Evolutionary conservation across 1,284 basidiomycete genomes (phyloP).

Genomic region (Cryptococcus sp.): DNA sequence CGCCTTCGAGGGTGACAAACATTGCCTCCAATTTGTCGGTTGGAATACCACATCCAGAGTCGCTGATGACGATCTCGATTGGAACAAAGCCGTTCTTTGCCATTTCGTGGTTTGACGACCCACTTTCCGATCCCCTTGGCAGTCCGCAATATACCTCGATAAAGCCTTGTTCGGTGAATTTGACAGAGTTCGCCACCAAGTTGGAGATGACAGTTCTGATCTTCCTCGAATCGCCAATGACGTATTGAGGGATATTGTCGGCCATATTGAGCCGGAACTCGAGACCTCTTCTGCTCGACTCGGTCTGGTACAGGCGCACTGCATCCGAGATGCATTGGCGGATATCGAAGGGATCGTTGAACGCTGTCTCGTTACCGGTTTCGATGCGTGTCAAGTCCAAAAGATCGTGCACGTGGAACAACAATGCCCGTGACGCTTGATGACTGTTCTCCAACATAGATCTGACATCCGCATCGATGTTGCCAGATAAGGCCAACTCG

Average conservation of each 20-base stretch:
- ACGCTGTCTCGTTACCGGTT: slow-evolving; percentile 74
- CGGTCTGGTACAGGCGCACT: slow-evolving; percentile 61
- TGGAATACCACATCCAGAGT: slow-evolving; percentile 77
- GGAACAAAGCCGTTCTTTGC: slow-evolving; percentile 52
- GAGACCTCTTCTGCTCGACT: slow-evolving; percentile 69
- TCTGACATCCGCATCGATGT: slow-evolving; percentile 73
- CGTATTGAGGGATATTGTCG: slow-evolving; percentile 60
- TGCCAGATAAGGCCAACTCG: slow-evolving; percentile 79
- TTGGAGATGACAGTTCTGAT: slow-evolving; percentile 80
- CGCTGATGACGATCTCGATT: slow-evolving; percentile 72
- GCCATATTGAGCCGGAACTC: slow-evolving; percentile 64
- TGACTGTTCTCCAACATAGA: slow-evolving; percentile 78
- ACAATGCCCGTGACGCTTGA: slow-evolving; percentile 74
- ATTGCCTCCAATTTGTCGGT: slow-evolving; percentile 73
- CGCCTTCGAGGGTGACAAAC: slow-evolving; percentile 83
- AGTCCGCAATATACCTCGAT: slow-evolving; percentile 67
- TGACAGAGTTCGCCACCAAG: slow-evolving; percentile 80
- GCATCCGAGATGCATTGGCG: slow-evolving; percentile 69
- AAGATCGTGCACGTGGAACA: slow-evolving; percentile 84
- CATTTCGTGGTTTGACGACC: slow-evolving; percentile 6
- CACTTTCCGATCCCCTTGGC: slow-evolving; percentile 21
- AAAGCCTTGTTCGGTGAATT: slow-evolving; percentile 69
- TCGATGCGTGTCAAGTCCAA: slow-evolving; percentile 81
- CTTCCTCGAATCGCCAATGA: slow-evolving; percentile 73
- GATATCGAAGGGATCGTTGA: slow-evolving; percentile 80